phyloP scores from a whole-genome alignment of 768 basidiomycete genomes.

The Grammothele lineata region DNA sequence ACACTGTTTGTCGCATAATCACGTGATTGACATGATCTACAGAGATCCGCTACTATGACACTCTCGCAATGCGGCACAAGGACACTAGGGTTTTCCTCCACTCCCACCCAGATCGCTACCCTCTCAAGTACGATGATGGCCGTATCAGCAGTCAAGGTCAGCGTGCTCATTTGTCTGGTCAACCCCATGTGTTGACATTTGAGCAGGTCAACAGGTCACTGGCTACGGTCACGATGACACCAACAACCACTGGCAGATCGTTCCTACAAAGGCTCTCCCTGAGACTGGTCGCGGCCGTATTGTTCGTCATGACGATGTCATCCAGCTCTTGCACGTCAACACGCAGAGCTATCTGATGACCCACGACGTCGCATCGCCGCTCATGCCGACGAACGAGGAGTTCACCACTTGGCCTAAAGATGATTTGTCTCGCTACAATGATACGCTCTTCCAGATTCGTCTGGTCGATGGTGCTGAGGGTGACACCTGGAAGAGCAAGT shows the following conservation, averaged over 20 bases:
- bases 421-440: slow-evolving; percentile 73
- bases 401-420: slow-evolving; percentile 90
- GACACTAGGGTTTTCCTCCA: slow-evolving; percentile 92
- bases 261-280: slow-evolving; percentile 93
- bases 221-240: slow-evolving; percentile 91
- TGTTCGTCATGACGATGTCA: slow-evolving; percentile 83
- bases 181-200: not conserved
- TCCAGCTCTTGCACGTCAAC: slow-evolving; percentile 85
- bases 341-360: slow-evolving; percentile 84
- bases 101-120: slow-evolving; percentile 89
- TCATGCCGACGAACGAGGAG: slow-evolving; percentile 98
- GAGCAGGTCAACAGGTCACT: slow-evolving; percentile 94
- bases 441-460: slow-evolving; percentile 81
- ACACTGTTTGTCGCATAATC: too few species aligned
- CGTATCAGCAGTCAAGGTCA: slow-evolving; percentile 94
- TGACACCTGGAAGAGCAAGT: slow-evolving; percentile 89
- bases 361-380: slow-evolving; percentile 95
- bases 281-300: slow-evolving; percentile 91
- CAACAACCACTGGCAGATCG: slow-evolving; percentile 94
- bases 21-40: slow-evolving; percentile 1
- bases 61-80: slow-evolving; percentile 82
- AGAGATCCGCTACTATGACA: slow-evolving; percentile 96
- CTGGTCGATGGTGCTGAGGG: slow-evolving; percentile 73
- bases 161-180: too few species aligned
- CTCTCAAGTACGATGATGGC: slow-evolving; percentile 91